Conservation (phyloP, 176 grass and related monocot species). For the Areca catechu region DNA sequence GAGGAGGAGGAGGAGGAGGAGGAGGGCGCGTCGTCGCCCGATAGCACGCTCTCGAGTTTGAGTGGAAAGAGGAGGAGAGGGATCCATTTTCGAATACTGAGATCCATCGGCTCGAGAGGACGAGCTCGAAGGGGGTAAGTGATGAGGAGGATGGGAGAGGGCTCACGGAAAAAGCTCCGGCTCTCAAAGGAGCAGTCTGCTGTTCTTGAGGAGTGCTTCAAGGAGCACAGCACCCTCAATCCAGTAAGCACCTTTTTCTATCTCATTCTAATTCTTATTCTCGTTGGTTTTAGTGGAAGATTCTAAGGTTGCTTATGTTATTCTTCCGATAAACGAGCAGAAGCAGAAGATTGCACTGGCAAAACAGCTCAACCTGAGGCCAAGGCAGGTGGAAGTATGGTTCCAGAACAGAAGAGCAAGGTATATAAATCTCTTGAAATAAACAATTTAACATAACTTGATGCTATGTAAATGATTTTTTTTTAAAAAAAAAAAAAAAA, state of each 20-base stretch:
- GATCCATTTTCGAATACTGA: background rate
- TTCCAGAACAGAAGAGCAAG: constrained; percentile 92
- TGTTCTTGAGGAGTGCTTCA: constrained; percentile 78
- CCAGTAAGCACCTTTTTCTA: constrained; percentile 26
- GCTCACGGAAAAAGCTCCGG: constrained; percentile 75
- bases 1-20: background rate
- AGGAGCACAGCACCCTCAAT: constrained; percentile 79
- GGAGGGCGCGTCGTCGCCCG: constrained; percentile 15
- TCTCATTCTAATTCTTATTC: too few relatives aligned
- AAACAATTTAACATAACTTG: too few relatives aligned
- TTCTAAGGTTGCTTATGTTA: too few relatives aligned
- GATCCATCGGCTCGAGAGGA: constrained; percentile 22
- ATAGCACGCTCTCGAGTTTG: constrained; percentile 26
- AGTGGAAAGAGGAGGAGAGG: constrained; percentile 22
- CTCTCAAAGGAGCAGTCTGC: constrained; percentile 75
- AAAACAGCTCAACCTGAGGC: constrained; percentile 57
- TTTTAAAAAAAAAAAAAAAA: too few relatives aligned
- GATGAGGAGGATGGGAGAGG: constrained; percentile 72
- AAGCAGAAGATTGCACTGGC: constrained; percentile 73
- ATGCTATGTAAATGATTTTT: too few relatives aligned
- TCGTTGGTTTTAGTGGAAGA: too few relatives aligned
- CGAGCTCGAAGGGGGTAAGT: constrained; percentile 42
- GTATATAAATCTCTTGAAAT: constrained; percentile 12
- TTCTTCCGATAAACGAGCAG: constrained; percentile 30
- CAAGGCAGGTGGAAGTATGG: constrained; percentile 91